Evolutionary conservation across 202 grass and related monocot genomes (phyloP), one percentile per base, ranked within the genome.

Genomic region (Bolboschoenoplectus hybrid): DNA sequence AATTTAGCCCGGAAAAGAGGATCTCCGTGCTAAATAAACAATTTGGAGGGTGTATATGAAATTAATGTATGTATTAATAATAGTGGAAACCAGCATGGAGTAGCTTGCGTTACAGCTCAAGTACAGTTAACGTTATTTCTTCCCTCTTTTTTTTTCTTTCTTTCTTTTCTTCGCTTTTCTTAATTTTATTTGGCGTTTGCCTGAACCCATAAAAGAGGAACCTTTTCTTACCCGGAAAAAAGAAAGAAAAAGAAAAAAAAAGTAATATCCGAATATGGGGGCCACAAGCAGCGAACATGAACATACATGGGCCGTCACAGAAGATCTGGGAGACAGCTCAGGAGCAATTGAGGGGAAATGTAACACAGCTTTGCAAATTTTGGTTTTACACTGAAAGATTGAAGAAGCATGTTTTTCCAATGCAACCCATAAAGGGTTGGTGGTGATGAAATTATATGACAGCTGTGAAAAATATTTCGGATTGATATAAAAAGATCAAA

Each of bases 81-180:
- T 53, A 14, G 46, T 36, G 20, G 26, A 75, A 52, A 53, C 26
- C 10, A 51, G 6, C 17, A 66, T 20, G 17, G 63, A 47, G 6
- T 1, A 20, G 43, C 17, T 9, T 76, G 72, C 46, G 72, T 76
- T 76, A 34, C 72, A 76, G 72, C 72, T 76, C 72, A 53, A 53
- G 72, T 76, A 53, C 72, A 53, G 19, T 52, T 52, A 52, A 75
- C 71, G 71, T 75, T 34, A 74, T 51, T 76, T 53, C 49, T 7
- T 35, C 49, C 26, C 49, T 36, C 26, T 36, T 5, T 47, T 17
- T 10, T 51, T 50, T 77, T n/a, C n/a, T 16, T 47, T 14, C 12
- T 51, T 35, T 76, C 10, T 7, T 26, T 52, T 76, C 32, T 49
- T 16, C 17, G 7, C 11, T 26, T 3, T 70, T 45, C 1, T n/a